Conservation (phyloP, 768 basidiomycete species). For the Hygrophoropsis aurantiaca region DNA sequence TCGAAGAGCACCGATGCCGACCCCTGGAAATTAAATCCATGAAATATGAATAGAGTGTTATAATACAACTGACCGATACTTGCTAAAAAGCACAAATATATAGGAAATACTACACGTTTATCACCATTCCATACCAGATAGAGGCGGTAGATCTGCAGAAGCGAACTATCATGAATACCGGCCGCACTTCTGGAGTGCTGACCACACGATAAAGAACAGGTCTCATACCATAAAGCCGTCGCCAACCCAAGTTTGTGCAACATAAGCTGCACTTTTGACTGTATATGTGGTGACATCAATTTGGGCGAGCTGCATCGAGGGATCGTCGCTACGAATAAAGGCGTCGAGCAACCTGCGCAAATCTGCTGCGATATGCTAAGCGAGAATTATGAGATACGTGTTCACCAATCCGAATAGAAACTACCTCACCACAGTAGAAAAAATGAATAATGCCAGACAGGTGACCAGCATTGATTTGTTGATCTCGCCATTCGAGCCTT, state of each 20-base stretch:
- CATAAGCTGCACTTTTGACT: conserved; percentile 37
- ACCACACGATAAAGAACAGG: too few species aligned
- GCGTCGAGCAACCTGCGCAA: conserved; percentile 35
- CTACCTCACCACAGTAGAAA: conserved; percentile 30
- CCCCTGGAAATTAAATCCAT: not conserved
- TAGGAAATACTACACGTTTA: conserved; percentile 8
- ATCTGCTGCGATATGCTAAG: conserved; percentile 37
- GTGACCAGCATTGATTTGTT: conserved; percentile 32
- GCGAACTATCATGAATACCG: too few species aligned
- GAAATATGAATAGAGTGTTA: not conserved
- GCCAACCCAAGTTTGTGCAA: conserved; percentile 37
- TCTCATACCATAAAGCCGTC: conserved; percentile 35
- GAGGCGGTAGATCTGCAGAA: conserved; percentile 7
- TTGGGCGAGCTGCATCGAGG: conserved; percentile 32
- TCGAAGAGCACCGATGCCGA: conserved; percentile 2
- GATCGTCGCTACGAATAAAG: conserved; percentile 30
- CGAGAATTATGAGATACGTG: not conserved
- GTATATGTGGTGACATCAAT: conserved; percentile 36
- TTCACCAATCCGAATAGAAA: not conserved
- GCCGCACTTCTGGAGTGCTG: conserved; percentile 23
- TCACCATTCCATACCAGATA: conserved; percentile 13
- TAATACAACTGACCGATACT: conserved; percentile 2
- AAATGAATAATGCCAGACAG: conserved; percentile 30
- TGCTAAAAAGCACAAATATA: conserved; percentile 5
- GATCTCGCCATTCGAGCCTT: conserved; percentile 22